phyloP scores from a whole-genome alignment of 2,329 filamentous ascomycete genomes.

The Thelonectria olida region DNA sequence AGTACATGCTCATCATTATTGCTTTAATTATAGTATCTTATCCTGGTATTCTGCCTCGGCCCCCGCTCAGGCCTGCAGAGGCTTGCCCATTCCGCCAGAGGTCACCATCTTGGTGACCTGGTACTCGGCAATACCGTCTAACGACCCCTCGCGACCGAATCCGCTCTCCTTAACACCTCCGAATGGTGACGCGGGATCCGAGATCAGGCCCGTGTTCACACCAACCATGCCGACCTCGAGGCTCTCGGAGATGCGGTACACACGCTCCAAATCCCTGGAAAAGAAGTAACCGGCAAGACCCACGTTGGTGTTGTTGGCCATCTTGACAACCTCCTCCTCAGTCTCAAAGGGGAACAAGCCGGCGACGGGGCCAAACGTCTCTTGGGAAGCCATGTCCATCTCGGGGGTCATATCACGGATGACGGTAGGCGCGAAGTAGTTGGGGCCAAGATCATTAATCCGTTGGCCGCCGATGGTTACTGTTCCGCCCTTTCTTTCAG shows the following conservation, averaged over 20 bases:
- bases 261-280: conserved; percentile 69
- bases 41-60: no score
- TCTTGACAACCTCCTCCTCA: conserved; percentile 85
- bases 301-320: conserved; percentile 85
- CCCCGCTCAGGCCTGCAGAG: conserved; percentile 52
- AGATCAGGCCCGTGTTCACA: conserved; percentile 78
- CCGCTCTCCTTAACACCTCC: conserved; percentile 86
- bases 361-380: conserved; percentile 95
- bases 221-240: conserved; percentile 90
- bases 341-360: conserved; percentile 89
- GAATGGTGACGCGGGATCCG: conserved; percentile 69
- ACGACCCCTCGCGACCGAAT: conserved; percentile 81
- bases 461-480: conserved; percentile 79
- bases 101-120: conserved; percentile 74
- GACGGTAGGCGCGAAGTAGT: conserved; percentile 92
- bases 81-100: conserved; percentile 63
- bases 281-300: conserved; percentile 97
- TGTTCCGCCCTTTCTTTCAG: conserved; percentile 78
- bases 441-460: conserved; percentile 77
- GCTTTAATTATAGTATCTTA: background rate
- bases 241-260: conserved; percentile 70
- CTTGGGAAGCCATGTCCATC: conserved; percentile 86
- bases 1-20: no score
- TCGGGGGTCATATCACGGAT: conserved; percentile 85
- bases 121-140: conserved; percentile 82